These are phyloP conservation scores for Acanthamoeba polyphaga DNA, from an alignment of 208 protist species.

Conservation along the genomic window DNA sequence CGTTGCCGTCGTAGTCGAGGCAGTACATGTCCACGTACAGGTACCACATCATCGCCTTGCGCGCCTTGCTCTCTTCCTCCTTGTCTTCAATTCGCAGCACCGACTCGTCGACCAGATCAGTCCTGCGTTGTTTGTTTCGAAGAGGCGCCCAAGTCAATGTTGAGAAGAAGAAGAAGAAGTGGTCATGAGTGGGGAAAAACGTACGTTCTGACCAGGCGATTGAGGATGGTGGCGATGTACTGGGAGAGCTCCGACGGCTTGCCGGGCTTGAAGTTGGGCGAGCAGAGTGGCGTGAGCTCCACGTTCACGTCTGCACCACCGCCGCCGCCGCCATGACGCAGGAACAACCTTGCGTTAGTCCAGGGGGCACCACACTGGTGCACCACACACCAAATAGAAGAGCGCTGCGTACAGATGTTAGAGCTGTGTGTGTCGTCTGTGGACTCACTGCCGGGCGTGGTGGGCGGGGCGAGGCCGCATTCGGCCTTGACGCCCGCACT, in stretches of 20 bases:
- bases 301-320: constrained; percentile 81
- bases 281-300: constrained; percentile 82
- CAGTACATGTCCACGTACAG: constrained; percentile 85
- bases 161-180: not conserved
- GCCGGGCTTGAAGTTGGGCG: constrained; percentile 71
- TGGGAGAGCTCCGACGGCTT: constrained; percentile 79
- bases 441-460: not conserved
- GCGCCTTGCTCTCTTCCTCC: not conserved
- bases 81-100: constrained; percentile 64
- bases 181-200: not conserved
- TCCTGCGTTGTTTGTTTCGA: not conserved
- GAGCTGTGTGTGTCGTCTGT: not conserved
- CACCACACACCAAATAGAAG: not conserved
- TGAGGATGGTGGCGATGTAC: constrained; percentile 70
- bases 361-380: no score
- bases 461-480: constrained; percentile 35
- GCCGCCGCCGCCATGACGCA: not conserved
- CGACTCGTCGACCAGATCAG: not conserved
- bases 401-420: not conserved
- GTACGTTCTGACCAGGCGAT: constrained; percentile 66
- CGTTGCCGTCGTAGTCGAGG: constrained; percentile 84
- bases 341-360: no score
- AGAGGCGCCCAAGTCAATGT: not conserved
- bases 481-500: constrained; percentile 80
- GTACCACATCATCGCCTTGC: constrained; percentile 77